Percentiles rank a stretch among this genome's conserved stretches.
Conservation (phyloP, 495 filamentous ascomycete genomes). For the Penicillium paxilli region DNA sequence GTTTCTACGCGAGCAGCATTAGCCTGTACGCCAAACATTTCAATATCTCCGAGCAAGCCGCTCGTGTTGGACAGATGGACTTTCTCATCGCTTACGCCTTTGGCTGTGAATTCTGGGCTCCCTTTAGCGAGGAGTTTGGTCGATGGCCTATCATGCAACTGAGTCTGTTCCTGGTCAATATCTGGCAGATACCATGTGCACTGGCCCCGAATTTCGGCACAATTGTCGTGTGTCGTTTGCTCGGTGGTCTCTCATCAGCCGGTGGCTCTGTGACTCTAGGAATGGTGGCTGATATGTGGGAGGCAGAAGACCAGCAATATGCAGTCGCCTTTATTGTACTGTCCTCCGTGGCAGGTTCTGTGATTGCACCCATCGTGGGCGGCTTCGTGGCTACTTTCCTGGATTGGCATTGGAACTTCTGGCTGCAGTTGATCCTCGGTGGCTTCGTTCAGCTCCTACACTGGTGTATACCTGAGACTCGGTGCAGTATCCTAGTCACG, state of each 20-base stretch:
- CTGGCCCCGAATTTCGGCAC: slow-evolving; percentile 70
- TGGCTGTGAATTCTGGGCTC: slow-evolving; percentile 82
- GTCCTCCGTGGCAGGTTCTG: slow-evolving; percentile 74
- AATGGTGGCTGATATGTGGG: slow-evolving; percentile 84
- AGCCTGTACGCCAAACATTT: slow-evolving; percentile 62
- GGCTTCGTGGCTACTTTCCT: slow-evolving; percentile 69
- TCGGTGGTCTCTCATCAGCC: slow-evolving; percentile 73
- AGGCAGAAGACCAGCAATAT: slow-evolving; percentile 62
- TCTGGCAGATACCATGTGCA: slow-evolving; percentile 72
- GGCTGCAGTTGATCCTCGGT: slow-evolving; percentile 79
- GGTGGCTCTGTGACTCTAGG: slow-evolving; percentile 82
- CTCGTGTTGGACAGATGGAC: slow-evolving; percentile 65
- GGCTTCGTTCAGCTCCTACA: slow-evolving; percentile 65
- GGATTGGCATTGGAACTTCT: slow-evolving; percentile 75
- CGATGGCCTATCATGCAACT: slow-evolving; percentile 71
- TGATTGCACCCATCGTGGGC: slow-evolving; percentile 76
- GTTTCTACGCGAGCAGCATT: slow-evolving; percentile 69
- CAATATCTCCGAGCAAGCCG: slow-evolving; percentile 60
- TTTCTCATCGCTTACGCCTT: slow-evolving; percentile 77
- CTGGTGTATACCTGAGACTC: slow-evolving; percentile 65
- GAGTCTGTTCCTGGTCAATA: slow-evolving; percentile 69
- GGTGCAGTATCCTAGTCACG: slow-evolving; percentile 67
- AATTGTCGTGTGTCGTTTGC: slow-evolving; percentile 60
- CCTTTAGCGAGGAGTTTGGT: slow-evolving; percentile 79
- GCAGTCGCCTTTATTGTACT: slow-evolving; percentile 77